Conservation (phyloP, 768 basidiomycete genomes). For the Serendipita sp. region DNA sequence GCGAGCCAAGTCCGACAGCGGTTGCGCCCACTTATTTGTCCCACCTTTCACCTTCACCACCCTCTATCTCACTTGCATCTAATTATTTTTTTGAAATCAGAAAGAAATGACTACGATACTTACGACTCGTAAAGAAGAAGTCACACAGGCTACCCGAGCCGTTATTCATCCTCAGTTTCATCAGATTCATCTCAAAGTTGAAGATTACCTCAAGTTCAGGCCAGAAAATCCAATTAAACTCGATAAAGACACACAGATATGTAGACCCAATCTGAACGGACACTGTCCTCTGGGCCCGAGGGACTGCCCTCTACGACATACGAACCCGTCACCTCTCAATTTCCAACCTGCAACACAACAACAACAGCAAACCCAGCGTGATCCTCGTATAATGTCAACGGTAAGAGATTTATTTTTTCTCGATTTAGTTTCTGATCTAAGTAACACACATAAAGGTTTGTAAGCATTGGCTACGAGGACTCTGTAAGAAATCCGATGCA, state of each 20-base stretch:
- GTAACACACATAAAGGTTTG: slow-evolving; percentile 84
- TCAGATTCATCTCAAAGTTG: slow-evolving; percentile 77
- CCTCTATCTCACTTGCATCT: neutral
- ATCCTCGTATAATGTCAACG: slow-evolving; percentile 18
- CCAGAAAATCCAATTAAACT: slow-evolving; percentile 66
- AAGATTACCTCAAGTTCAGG: slow-evolving; percentile 53
- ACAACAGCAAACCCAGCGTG: slow-evolving; percentile 58
- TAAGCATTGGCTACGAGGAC: slow-evolving; percentile 95
- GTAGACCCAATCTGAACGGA: slow-evolving; percentile 62
- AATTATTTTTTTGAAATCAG: neutral
- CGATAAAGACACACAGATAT: slow-evolving; percentile 95
- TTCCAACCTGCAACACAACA: slow-evolving; percentile 61
- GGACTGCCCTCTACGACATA: slow-evolving; percentile 85
- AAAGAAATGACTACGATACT: neutral
- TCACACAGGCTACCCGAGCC: slow-evolving; percentile 23
- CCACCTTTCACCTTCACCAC: neutral
- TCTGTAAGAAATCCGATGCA: slow-evolving; percentile 95
- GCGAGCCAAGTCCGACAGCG: too few relatives aligned
- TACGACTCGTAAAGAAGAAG: neutral
- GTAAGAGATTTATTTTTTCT: slow-evolving; percentile 4
- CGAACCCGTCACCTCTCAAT: slow-evolving; percentile 70
- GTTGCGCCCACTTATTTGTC: too few relatives aligned
- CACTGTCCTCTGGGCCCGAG: slow-evolving; percentile 87
- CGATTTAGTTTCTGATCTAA: slow-evolving; percentile 34
- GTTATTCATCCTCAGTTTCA: slow-evolving; percentile 82